Evolutionary conservation across 768 basidiomycete species (phyloP), one percentile per base, ranked within the genome.

Genomic region (Kockovaella imperatae): DNA sequence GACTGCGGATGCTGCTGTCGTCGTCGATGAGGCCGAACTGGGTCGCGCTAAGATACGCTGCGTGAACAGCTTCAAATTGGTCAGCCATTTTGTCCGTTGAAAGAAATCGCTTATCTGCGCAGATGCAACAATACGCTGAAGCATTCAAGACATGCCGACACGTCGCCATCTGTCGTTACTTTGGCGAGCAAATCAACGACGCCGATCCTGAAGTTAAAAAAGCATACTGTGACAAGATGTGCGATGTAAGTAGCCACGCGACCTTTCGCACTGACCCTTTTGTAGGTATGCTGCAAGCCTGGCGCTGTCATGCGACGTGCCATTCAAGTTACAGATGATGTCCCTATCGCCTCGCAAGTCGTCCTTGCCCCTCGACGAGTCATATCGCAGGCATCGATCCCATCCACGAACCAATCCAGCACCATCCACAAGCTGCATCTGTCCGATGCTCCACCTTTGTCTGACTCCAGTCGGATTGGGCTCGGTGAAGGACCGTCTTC

Each of bases 161-260:
- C 50, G 50, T 71, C 20, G 59, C 62, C 4, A 64, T 72, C 45
- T 71, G 69, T 52, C 62, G 69, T 3, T 72, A 67, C 48, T 72
- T 72, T 46, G 71, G 69, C 10, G 71, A 72, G 43, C 57, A 56
- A 36, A 68, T 72, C 35, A 59, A 71, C 44, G 59, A 56, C 17
- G 51, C 42, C n/a, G 59, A 69, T 42, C 24, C 49, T 1, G 44
- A 28, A 4, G 53, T 67, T 10, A 48, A 54, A 17, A 52, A 55
- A 31, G 53, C 59, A 0, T 72, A 72, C 41, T 72, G 71, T 43
- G 46, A 60, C 21, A 42, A 45, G 4, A 72, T 70, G 70, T 72
- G 71, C 38, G 71, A 72, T 59, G 71, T 72, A 41, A 53, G 71
- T 60, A n/a, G n/a, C 29, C 29, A 4, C 15, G 14, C 13, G 3